phyloP scores from a whole-genome alignment of 371 early-diverging fungal genomes.

The Zychaea mexicana region DNA sequence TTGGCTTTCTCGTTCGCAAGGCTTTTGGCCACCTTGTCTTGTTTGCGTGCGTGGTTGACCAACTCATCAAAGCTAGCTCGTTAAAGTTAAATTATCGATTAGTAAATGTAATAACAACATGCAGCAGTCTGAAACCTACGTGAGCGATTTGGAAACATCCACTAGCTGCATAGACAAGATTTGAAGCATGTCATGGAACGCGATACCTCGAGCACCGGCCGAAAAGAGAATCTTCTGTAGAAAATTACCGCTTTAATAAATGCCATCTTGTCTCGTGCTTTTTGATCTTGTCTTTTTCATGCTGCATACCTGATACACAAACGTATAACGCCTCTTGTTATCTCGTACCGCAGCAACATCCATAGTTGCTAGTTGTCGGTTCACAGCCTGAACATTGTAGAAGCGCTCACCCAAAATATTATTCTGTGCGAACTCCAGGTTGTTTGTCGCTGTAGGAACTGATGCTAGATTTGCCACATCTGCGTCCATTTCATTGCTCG shows the following conservation, averaged over 20 bases:
- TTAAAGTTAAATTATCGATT: neutral
- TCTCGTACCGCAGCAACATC: conserved; percentile 30
- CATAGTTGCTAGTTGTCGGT: conserved; percentile 35
- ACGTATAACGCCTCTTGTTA: conserved; percentile 34
- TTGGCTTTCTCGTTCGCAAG: conserved; percentile 24
- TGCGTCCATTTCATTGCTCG: conserved; percentile 24
- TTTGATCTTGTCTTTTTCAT: no score
- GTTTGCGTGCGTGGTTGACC: conserved; percentile 25
- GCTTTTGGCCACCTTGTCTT: conserved; percentile 26
- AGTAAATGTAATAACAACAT: neutral
- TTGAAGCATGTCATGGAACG: conserved; percentile 47
- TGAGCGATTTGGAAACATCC: conserved; percentile 48
- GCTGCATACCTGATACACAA: conserved; percentile 52
- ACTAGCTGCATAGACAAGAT: conserved; percentile 50
- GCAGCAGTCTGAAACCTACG: no score
- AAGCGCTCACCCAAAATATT: conserved; percentile 25
- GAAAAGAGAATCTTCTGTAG: conserved; percentile 25
- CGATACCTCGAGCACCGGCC: conserved; percentile 34
- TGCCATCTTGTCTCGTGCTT: no score
- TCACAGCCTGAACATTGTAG: conserved; percentile 33
- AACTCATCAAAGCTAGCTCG: conserved; percentile 38
- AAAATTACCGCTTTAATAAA: neutral
- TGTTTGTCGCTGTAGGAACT: conserved; percentile 10
- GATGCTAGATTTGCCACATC: conserved; percentile 21
- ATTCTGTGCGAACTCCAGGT: neutral